phyloP scores from a whole-genome alignment of 257 asterid genomes.

The Nicotiana knightiana region DNA sequence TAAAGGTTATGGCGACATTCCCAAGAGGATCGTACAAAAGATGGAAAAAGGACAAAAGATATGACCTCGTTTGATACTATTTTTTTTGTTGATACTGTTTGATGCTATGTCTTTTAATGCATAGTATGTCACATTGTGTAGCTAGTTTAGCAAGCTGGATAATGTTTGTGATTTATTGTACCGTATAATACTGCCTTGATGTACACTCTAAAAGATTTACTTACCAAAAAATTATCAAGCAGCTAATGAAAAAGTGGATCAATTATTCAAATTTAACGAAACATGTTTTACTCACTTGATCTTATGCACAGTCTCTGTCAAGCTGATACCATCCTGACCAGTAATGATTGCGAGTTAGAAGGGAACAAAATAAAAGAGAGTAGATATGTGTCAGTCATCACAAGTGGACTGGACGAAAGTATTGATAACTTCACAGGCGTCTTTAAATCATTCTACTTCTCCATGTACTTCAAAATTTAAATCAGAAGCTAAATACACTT shows the following conservation, averaged over 20 bases:
- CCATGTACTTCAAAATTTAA: not conserved
- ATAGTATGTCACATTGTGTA: not conserved
- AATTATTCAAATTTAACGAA: not conserved
- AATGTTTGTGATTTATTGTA: not conserved
- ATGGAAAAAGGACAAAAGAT: not conserved
- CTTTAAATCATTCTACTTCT: not conserved
- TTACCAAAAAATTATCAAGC: not conserved
- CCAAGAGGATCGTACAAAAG: not conserved
- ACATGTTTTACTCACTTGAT: slow-evolving; percentile 56
- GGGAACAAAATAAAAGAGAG: slow-evolving; percentile 8
- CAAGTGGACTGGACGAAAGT: not conserved
- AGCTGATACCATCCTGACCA: slow-evolving; percentile 73
- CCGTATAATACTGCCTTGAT: not conserved
- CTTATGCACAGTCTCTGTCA: slow-evolving; percentile 59
- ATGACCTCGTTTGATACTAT: not conserved
- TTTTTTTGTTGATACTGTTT: no score
- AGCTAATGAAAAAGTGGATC: not conserved
- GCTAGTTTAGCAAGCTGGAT: not conserved
- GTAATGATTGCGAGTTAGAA: slow-evolving; percentile 13
- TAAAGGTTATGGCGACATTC: not conserved
- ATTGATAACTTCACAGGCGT: not conserved
- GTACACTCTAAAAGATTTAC: not conserved
- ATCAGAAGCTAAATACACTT: not conserved
- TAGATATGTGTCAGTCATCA: not conserved
- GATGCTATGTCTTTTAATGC: not conserved